Base-by-base conservation (phyloP, 495 filamentous ascomycete genomes). In the Lophiotrema nucula region DNA sequence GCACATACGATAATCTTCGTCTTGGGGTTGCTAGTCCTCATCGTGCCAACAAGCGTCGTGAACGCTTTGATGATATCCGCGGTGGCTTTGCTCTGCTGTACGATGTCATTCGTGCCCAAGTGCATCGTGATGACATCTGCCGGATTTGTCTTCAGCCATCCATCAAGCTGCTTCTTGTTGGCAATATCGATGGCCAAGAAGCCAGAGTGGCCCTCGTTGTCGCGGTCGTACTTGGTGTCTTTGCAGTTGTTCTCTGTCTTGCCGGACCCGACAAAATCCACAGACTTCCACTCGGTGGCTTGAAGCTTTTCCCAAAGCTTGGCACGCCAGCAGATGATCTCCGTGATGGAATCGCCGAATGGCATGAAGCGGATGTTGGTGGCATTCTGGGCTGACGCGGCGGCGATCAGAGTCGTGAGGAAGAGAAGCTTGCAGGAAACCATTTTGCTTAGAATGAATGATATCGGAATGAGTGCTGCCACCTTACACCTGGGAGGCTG, bases 171-270 rank as follows among this genome's bases (percentile, higher is more conserved):
- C 26, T 74, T 71, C 27, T 69, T 68, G 64, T 74, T 71, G 56
- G 74, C 77, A 45, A 80, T 79, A 62, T 79, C 57, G 60, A 76
- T 73, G 25, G 77, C 77, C 12, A 74, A 68, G 70, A 72, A 79
- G n/a, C 77, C 77, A 15, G 76, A 74, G 66, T 80, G 77, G n/a
- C 77, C 77, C 62, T 80, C 77, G 56, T 80, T 72, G 60, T 79
- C 72, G 58, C 72, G 68, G 65, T 79, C 76, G 59, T 76, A 80
- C 26, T 68, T 67, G 47, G 73, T 67, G 45, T 70, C 71, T 48
- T 70, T 72, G 37, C 75, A 64, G 38, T 65, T 57, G 67, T 71
- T 73, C 56, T 72, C 71, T 15, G 73, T 70, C 13, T 54, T 58
- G 71, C 56, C 69, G 11, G 74, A 76, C 15, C 76, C 77, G 38